Base-by-base conservation (phyloP, 2,329 filamentous ascomycete species). In the Furcasterigmium furcatum region DNA sequence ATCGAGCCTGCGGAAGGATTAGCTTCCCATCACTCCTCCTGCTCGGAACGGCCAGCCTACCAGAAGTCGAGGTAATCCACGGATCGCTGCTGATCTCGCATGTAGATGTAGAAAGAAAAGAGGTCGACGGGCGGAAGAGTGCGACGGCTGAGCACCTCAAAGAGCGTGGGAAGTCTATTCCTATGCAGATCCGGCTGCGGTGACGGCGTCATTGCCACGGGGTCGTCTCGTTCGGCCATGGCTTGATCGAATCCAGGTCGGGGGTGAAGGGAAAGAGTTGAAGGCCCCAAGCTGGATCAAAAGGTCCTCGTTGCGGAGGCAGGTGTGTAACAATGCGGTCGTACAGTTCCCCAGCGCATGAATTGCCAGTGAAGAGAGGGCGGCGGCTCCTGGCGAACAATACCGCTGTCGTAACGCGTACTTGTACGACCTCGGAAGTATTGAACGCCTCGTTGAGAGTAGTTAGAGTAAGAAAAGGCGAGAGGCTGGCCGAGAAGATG, bases 51-150 rank as follows among this genome's bases (percentile, higher is more conserved):
- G 24, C 24, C 24, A 14, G 63, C 82, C 47, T 74, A 97, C 94
- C 95, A 99, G 68, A 99, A 99, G 64, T 99, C 94, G 35, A 99
- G 74, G 60, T 99, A 99, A 62, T 99, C 94, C 12, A 99, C 94
- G 8, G 92, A 96, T 64, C 91, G 84, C 68, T 99, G 94, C 69
- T 96, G 91, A 66, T 99, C 95, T 59, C 94, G 84, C 94, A 99
- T 99, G 71, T 96, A 99, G 58, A 99, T 99, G 71, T 99, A 99
- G 73, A 99, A 99, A 2, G 91, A 96, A 68, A 96, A 99, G 10
- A 99, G 77, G 62, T 99, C 95, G 47, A 99, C 92, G 0, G 94
- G 94, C 41, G 95, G 89, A 18, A 95, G 78, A n/a, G 94, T 99
- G 53, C 91, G 85, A 55, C 95, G 84, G 63, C 90, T 96, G 50